phyloP scores from a whole-genome alignment of 306 rosid genomes.

The Glycine soja region DNA sequence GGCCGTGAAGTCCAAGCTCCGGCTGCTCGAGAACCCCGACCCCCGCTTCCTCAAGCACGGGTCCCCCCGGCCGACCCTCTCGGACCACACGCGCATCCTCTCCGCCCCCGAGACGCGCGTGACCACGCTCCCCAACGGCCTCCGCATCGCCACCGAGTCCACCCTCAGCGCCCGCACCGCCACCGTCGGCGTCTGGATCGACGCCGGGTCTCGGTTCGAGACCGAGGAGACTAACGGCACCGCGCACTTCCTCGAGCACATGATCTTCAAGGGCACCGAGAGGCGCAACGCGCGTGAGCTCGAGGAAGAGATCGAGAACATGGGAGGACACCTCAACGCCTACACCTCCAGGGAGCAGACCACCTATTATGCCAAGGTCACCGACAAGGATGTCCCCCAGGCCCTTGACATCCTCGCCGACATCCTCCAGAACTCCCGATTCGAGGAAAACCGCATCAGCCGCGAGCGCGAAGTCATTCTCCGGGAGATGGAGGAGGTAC shows the following conservation, averaged over 20 bases:
- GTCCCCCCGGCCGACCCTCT: conserved; percentile 69
- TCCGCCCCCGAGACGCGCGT: conserved; percentile 86
- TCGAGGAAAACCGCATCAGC: conserved; percentile 71
- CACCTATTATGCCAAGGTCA: conserved; percentile 83
- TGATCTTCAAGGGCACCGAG: conserved; percentile 96
- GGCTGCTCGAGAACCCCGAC: conserved; percentile 79
- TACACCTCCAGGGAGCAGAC: conserved; percentile 93
- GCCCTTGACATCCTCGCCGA: conserved; percentile 81
- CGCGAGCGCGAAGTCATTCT: conserved; percentile 89
- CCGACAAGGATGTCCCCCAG: conserved; percentile 66
- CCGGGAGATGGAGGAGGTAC: conserved; percentile 94
- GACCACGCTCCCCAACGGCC: conserved; percentile 84
- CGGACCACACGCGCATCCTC: conserved; percentile 79
- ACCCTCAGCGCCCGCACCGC: conserved; percentile 70
- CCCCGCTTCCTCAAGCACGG: conserved; percentile 91
- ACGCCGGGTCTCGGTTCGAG: conserved; percentile 93
- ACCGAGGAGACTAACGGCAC: conserved; percentile 92
- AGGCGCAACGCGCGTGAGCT: conserved; percentile 71
- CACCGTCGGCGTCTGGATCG: conserved; percentile 96
- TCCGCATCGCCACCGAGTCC: conserved; percentile 90
- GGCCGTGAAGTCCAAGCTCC: conserved; percentile 73
- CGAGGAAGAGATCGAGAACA: conserved; percentile 94
- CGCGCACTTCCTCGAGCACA: conserved; percentile 91
- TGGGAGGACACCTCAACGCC: conserved; percentile 96
- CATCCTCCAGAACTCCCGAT: conserved; percentile 83